These are phyloP conservation scores for Fusarium dlaminii DNA, from an alignment of 2,329 filamentous ascomycete genomes.

Conservation along the genomic window DNA sequence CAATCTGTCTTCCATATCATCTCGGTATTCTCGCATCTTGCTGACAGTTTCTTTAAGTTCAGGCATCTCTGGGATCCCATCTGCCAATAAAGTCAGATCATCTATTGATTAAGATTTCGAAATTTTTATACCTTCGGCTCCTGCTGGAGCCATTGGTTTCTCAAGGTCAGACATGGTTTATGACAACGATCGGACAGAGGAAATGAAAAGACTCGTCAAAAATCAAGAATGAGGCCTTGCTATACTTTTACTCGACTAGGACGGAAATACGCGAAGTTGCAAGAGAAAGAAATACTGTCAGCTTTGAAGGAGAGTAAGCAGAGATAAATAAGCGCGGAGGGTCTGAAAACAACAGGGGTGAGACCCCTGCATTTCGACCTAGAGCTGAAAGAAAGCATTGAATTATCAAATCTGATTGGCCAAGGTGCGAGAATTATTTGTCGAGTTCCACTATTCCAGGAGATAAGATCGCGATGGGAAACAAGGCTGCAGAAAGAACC, in stretches of 20 bases:
- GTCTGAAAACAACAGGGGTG: neutral
- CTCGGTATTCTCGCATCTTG: neutral
- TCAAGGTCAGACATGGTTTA: neutral
- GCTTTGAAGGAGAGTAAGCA: neutral
- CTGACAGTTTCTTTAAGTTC: neutral
- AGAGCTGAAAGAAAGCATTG: neutral
- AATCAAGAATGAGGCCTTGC: neutral
- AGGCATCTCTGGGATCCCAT: neutral
- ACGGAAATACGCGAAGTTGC: neutral
- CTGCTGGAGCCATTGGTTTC: neutral
- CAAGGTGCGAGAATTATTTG: neutral
- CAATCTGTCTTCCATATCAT: neutral
- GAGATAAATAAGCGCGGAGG: neutral
- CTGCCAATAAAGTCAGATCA: neutral
- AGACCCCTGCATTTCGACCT: neutral
- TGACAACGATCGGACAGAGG: fast-evolving
- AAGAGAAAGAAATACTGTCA: neutral
- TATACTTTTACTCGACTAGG: fast-evolving
- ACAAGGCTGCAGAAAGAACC: neutral
- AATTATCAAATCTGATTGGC: neutral
- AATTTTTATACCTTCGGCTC: neutral
- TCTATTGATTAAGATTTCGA: fast-evolving
- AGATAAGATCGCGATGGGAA: fast-evolving
- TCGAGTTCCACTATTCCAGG: fast-evolving
- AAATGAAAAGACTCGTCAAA: neutral